These are phyloP conservation scores for Termitomyces bulborhizus DNA, from an alignment of 768 basidiomycete species.

Conservation along the genomic window DNA sequence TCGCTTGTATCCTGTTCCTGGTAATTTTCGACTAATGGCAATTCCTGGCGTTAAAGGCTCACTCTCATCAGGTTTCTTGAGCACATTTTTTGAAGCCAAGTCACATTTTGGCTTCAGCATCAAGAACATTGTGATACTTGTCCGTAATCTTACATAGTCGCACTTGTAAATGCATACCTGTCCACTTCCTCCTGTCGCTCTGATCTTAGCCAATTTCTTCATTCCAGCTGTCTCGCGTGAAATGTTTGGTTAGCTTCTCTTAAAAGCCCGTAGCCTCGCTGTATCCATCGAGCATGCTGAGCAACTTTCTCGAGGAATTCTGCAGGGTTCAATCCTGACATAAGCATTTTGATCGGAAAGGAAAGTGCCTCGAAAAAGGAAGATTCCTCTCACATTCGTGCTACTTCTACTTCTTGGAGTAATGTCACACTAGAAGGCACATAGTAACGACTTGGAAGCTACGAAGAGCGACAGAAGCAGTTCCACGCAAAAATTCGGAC, in stretches of 20 bases:
- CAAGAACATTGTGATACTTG: constrained; percentile 53
- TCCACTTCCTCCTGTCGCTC: no score
- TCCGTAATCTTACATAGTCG: constrained; percentile 30
- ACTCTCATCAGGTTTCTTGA: no score
- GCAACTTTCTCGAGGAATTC: constrained; percentile 53
- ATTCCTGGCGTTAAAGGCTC: no score
- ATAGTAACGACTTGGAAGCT: not conserved
- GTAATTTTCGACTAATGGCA: no score
- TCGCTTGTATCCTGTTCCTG: no score
- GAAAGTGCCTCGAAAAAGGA: not conserved
- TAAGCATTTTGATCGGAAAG: constrained; percentile 34
- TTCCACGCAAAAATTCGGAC: not conserved
- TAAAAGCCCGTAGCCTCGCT: constrained; percentile 33
- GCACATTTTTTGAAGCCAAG: no score
- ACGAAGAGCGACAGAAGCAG: not conserved
- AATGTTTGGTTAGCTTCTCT: constrained; percentile 68
- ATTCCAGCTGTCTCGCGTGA: constrained; percentile 15
- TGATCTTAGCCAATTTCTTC: no score
- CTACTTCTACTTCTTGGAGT: not conserved
- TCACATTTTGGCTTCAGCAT: constrained; percentile 68
- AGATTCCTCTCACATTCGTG: not conserved
- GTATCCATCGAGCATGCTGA: constrained; percentile 15
- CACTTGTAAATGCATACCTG: no score
- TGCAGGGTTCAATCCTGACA: constrained; percentile 58
- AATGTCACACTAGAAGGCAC: not conserved